A percentile compares a stretch with the other conserved stretches of the same genome.
These are phyloP conservation scores for Hericium coralloides DNA, from an alignment of 768 basidiomycete species.

Conservation along the genomic window DNA sequence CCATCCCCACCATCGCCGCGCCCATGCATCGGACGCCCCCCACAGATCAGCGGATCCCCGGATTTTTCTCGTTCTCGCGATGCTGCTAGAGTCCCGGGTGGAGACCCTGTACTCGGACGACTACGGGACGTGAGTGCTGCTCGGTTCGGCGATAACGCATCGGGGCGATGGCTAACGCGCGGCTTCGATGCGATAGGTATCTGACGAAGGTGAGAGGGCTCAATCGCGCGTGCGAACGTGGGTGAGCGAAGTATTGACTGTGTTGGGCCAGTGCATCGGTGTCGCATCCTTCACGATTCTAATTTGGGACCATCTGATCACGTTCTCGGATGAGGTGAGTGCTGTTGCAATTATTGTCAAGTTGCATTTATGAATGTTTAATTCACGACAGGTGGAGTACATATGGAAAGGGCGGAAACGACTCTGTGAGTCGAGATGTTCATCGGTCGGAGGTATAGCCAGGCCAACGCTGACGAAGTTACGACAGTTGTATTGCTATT, in stretches of 20 bases:
- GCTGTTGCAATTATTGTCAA: neutral
- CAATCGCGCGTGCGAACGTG: neutral
- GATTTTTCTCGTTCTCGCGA: too few relatives aligned
- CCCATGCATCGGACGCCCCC: too few relatives aligned
- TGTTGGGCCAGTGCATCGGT: conserved; percentile 37
- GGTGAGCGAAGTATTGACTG: neutral
- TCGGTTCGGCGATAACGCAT: too few relatives aligned
- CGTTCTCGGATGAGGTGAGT: conserved; percentile 36
- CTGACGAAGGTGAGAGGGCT: neutral
- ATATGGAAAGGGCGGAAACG: conserved; percentile 45
- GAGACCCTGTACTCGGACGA: too few relatives aligned
- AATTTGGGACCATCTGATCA: conserved; percentile 49
- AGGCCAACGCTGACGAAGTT: too few relatives aligned
- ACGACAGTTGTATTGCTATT: conserved; percentile 27
- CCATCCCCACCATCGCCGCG: too few relatives aligned
- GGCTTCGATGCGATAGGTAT: neutral
- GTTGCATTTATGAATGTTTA: too few relatives aligned
- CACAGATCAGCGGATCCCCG: too few relatives aligned
- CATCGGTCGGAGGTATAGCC: too few relatives aligned
- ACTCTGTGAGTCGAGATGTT: conserved; percentile 24
- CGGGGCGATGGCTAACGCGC: too few relatives aligned
- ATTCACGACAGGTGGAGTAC: conserved; percentile 31
- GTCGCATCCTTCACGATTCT: conserved; percentile 42
- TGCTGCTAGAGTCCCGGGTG: too few relatives aligned
- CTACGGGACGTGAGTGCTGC: too few relatives aligned